phyloP scores from a whole-genome alignment of 306 rosid species.

The Cicer yamashitae region DNA sequence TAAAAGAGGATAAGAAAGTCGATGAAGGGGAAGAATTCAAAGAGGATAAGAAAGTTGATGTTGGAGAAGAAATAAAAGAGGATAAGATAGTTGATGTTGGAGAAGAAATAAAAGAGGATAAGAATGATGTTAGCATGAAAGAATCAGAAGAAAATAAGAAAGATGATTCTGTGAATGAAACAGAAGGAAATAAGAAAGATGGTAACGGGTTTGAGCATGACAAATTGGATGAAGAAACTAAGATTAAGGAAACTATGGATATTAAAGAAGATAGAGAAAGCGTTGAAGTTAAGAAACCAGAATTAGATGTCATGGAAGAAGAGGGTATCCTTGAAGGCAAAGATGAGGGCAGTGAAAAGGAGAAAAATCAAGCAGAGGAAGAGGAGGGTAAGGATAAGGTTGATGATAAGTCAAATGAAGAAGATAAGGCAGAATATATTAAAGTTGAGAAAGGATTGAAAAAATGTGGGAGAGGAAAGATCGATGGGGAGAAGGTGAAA shows the following conservation, averaged over 20 bases:
- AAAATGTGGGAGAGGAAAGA: constrained; percentile 58
- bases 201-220: constrained; percentile 9
- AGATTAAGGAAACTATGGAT: constrained; percentile 46
- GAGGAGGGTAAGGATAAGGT: constrained; percentile 29
- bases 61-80: constrained; percentile 44
- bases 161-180: constrained; percentile 44
- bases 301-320: constrained; percentile 54
- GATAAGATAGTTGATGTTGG: constrained; percentile 10
- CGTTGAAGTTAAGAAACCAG: constrained; percentile 46
- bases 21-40: constrained; percentile 20
- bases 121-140: constrained; percentile 33
- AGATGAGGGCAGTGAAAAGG: constrained; percentile 26
- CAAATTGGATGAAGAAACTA: constrained; percentile 41
- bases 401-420: constrained; percentile 41
- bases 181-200: constrained; percentile 47
- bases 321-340: constrained; percentile 34
- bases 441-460: constrained; percentile 53
- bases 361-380: constrained; percentile 23
- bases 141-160: constrained; percentile 44
- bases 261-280: constrained; percentile 47
- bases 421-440: constrained; percentile 47
- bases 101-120: constrained; percentile 21
- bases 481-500: constrained; percentile 49
- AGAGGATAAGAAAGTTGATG: constrained; percentile 44
- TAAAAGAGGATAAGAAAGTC: constrained; percentile 24